These are phyloP conservation scores for Lyophyllum decastes DNA, from an alignment of 768 basidiomycete genomes.

Conservation along the genomic window DNA sequence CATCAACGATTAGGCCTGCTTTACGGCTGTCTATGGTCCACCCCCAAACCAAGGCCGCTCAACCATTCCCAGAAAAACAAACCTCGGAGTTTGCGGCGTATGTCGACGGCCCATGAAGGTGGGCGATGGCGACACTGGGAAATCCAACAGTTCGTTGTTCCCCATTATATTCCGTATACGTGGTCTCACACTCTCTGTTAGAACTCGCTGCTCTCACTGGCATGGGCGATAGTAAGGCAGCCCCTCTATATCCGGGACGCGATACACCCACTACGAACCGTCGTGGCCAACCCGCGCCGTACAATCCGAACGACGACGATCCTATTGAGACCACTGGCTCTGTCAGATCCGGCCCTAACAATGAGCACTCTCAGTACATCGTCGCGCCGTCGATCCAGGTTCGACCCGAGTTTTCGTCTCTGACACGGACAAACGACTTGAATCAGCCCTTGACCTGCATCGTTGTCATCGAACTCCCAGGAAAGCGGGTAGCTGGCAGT, in stretches of 20 bases:
- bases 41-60: slow-evolving; percentile 60
- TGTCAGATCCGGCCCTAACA: slow-evolving; percentile 43
- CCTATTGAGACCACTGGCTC: slow-evolving; percentile 65
- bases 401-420: slow-evolving; percentile 85
- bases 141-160: slow-evolving; percentile 78
- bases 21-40: slow-evolving; percentile 94
- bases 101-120: slow-evolving; percentile 97
- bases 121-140: slow-evolving; percentile 81
- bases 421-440: slow-evolving; percentile 66
- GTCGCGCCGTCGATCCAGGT: slow-evolving; percentile 94
- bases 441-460: slow-evolving; percentile 93
- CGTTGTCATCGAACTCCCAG: slow-evolving; percentile 89
- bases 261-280: slow-evolving; percentile 52
- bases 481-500: slow-evolving; percentile 55
- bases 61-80: slow-evolving; percentile 65
- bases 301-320: slow-evolving; percentile 85
- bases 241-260: slow-evolving; percentile 68
- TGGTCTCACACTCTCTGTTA: slow-evolving; percentile 31
- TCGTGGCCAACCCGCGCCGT: slow-evolving; percentile 38
- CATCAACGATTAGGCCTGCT: slow-evolving; percentile 71
- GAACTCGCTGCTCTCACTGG: slow-evolving; percentile 95
- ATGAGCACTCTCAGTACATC: slow-evolving; percentile 64
- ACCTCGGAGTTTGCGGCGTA: slow-evolving; percentile 94
- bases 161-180: slow-evolving; percentile 10
- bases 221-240: slow-evolving; percentile 64